Base-by-base conservation (phyloP, 768 basidiomycete species). In the Exsudoporus frostii region DNA sequence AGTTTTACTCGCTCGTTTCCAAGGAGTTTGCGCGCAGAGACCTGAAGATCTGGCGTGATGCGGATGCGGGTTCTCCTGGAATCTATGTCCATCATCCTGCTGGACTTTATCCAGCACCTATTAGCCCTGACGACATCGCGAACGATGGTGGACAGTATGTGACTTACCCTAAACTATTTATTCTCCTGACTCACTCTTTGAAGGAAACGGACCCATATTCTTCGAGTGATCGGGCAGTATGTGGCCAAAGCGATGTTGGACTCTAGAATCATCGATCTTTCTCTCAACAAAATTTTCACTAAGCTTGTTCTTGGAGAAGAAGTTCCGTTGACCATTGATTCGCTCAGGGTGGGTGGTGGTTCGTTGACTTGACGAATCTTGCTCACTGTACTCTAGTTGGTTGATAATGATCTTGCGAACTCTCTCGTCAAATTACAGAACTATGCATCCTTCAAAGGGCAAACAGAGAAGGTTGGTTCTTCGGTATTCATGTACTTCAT, bases 1-100 rank as follows among this genome's bases (percentile, higher is more conserved):
- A 99, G 73, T 99, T 99, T 73, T 99, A 98, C 70, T 90, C 95
- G n/a, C 73, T 98, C 45, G 97, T 94, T 8, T 96, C 92, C 39
- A 90, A 86, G 63, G 97, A 98, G 70, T 98, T 98, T 68, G 93
- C 93, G 0, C 77, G 91, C 49, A 83, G 87, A 62, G 85, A 90
- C 54, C 74, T 98, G 60, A 89, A 90, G 71, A 79, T 98, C 29
- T 98, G 97, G 97, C 80, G 93, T 53, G 92, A 93, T 64, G 84
- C 85, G 2, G 93, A 97, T 55, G 71, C 79, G 13, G 68, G 73
- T 48, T 76, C 79, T 33, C 66, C 79, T 24, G 83, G 85, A 5
- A 67, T 76, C 1, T 91, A 92, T 69, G 97, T 98, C 0, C 79
- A 84, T 65, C 90, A 94, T 65, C 89, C 92, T 1, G 71, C 71